phyloP scores from a whole-genome alignment of 352 stramenopile species.

The Pythium volutum region DNA sequence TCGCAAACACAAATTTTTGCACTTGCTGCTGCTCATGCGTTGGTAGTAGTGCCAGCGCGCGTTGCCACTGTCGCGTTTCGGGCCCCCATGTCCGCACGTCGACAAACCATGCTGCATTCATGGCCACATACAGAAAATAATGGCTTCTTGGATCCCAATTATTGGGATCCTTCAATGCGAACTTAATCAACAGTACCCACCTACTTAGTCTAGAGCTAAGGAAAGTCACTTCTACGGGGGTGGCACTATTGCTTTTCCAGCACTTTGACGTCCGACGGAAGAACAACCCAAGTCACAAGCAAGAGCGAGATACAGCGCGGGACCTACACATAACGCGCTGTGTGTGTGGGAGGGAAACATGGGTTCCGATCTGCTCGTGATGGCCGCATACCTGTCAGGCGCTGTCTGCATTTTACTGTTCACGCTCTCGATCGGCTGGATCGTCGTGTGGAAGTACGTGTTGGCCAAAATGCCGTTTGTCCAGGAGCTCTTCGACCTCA shows the following conservation, averaged over 20 bases:
- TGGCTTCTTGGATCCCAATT: background rate
- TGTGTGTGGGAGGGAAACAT: conserved; percentile 15
- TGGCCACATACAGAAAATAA: background rate
- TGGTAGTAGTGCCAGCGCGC: conserved; percentile 34
- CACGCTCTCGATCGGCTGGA: conserved; percentile 68
- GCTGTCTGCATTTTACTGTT: conserved; percentile 82
- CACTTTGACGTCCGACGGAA: background rate
- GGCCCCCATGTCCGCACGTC: conserved; percentile 44
- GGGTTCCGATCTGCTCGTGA: conserved; percentile 53
- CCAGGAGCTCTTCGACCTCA: conserved; percentile 82
- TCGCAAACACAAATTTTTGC: conserved; percentile 54
- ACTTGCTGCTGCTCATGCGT: conserved; percentile 47
- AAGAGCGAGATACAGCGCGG: background rate
- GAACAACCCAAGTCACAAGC: background rate
- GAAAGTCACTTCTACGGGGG: background rate
- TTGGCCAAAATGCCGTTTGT: conserved; percentile 82
- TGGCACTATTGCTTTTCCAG: background rate
- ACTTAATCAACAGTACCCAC: background rate
- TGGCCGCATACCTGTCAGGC: conserved; percentile 64
- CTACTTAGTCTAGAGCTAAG: background rate
- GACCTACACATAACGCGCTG: background rate
- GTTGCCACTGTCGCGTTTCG: conserved; percentile 33
- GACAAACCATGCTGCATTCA: conserved; percentile 35
- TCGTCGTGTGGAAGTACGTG: conserved; percentile 85
- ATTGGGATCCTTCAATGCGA: background rate